phyloP scores from a whole-genome alignment of 768 basidiomycete species.

The Dentipellis fragilis region DNA sequence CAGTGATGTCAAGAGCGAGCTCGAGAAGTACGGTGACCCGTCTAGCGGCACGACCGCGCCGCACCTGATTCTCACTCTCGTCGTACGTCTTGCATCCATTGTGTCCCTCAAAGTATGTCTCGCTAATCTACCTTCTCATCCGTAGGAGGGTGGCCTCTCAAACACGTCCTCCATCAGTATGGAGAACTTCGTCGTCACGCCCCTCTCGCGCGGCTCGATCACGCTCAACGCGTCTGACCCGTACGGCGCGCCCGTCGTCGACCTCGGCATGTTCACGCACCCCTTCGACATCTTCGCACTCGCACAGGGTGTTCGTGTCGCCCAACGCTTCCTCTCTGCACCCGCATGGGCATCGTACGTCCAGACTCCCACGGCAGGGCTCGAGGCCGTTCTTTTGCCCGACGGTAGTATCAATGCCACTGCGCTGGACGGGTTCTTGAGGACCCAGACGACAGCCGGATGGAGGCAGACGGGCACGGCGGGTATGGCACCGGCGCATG shows the following conservation, averaged over 20 bases:
- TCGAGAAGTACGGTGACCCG: neutral
- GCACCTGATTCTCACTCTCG: conserved; percentile 1
- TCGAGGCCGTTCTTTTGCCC: neutral
- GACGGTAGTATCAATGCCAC: neutral
- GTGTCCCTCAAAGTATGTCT: too few relatives aligned
- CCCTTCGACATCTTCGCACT: conserved; percentile 24
- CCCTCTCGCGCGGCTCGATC: conserved; percentile 18
- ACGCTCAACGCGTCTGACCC: conserved; percentile 33
- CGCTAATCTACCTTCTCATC: neutral
- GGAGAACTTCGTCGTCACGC: neutral
- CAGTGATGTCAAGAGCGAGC: neutral
- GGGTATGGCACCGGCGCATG: neutral
- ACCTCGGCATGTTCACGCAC: conserved; percentile 33
- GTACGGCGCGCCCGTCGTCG: conserved; percentile 37
- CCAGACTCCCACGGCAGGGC: conserved; percentile 1
- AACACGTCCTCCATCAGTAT: neutral
- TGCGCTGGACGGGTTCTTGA: neutral
- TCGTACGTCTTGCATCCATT: neutral
- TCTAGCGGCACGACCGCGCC: neutral
- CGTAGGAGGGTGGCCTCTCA: conserved; percentile 5
- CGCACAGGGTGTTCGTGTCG: conserved; percentile 18
- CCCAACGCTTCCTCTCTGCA: conserved; percentile 19
- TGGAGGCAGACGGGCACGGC: conserved; percentile 1
- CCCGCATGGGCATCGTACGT: conserved; percentile 22
- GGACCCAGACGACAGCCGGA: neutral